Evolutionary conservation across 2,329 filamentous ascomycete species (phyloP).

Genomic region (Dendrostoma leiphaemia): DNA sequence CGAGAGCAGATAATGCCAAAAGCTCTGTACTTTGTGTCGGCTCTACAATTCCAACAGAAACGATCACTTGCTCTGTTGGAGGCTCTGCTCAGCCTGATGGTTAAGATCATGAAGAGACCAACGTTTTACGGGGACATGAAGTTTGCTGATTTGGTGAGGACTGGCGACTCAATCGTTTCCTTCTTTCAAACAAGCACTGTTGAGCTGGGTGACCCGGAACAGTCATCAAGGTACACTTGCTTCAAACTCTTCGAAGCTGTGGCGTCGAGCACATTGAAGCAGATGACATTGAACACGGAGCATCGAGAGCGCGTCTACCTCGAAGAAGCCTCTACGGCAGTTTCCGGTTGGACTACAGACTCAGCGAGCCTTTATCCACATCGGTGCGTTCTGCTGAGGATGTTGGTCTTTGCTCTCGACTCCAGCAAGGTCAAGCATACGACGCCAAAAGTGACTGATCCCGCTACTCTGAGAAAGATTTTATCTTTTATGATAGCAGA

Average conservation of each 20-base stretch:
- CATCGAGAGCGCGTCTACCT: conserved; percentile 20
- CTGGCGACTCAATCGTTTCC: conserved; percentile 25
- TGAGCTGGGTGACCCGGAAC: neutral
- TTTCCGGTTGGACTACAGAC: conserved; percentile 1
- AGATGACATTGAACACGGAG: conserved; percentile 20
- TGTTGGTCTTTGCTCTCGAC: conserved; percentile 6
- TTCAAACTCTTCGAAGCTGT: conserved; percentile 15
- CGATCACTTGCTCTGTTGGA: conserved; percentile 23
- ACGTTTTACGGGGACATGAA: conserved; percentile 49
- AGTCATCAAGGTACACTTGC: conserved; percentile 1
- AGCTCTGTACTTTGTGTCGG: conserved; percentile 28
- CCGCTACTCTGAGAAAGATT: neutral
- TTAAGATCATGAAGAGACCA: conserved; percentile 49
- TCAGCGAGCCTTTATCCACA: neutral
- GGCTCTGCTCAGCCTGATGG: conserved; percentile 41
- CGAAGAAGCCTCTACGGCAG: conserved; percentile 2
- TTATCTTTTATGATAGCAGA: conserved; percentile 1
- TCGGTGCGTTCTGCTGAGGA: conserved; percentile 8
- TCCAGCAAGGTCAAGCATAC: conserved; percentile 2
- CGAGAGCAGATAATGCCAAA: conserved; percentile 42
- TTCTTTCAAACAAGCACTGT: neutral
- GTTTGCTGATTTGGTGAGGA: conserved; percentile 34
- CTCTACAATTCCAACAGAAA: conserved; percentile 21
- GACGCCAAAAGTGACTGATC: neutral
- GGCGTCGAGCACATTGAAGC: conserved; percentile 11